Percentiles rank a stretch among this genome's conserved stretches.
phyloP scores from a whole-genome alignment of 345 rosid species.

The Geranium brycei region DNA sequence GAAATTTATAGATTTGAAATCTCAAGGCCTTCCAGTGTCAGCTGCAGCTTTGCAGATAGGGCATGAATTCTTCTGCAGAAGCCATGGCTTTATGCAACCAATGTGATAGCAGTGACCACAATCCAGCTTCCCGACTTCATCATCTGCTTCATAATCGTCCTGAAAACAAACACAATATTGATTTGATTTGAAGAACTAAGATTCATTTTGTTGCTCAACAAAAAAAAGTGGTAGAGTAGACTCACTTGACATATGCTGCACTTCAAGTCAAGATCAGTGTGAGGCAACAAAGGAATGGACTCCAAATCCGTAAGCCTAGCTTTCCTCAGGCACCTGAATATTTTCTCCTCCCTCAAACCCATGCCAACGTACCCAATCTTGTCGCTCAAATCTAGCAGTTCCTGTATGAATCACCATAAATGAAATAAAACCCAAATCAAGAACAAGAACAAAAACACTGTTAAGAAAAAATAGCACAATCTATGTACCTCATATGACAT shows the following conservation, averaged over 20 bases:
- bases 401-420: constrained; percentile 1
- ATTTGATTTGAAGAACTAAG: too few species aligned
- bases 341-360: constrained; percentile 4
- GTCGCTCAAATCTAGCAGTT: constrained; percentile 7
- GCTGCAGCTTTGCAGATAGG: constrained; percentile 6
- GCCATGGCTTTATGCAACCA: constrained; percentile 7
- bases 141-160: not conserved
- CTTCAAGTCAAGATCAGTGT: not conserved
- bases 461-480: too few species aligned
- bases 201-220: too few species aligned
- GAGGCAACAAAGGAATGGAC: not conserved
- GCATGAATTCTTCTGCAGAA: constrained; percentile 3
- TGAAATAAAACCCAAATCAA: too few species aligned
- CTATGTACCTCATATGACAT: constrained; percentile 9
- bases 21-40: not conserved
- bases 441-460: too few species aligned
- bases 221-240: not conserved
- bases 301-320: not conserved
- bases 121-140: constrained; percentile 1
- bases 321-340: constrained; percentile 4
- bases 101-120: constrained; percentile 10
- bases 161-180: not conserved
- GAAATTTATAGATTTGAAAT: not conserved
- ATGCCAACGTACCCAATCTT: constrained; percentile 7
- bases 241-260: constrained; percentile 13